Evolutionary conservation across 2,329 filamentous ascomycete genomes (phyloP).

Genomic region (Verticillium longisporum): DNA sequence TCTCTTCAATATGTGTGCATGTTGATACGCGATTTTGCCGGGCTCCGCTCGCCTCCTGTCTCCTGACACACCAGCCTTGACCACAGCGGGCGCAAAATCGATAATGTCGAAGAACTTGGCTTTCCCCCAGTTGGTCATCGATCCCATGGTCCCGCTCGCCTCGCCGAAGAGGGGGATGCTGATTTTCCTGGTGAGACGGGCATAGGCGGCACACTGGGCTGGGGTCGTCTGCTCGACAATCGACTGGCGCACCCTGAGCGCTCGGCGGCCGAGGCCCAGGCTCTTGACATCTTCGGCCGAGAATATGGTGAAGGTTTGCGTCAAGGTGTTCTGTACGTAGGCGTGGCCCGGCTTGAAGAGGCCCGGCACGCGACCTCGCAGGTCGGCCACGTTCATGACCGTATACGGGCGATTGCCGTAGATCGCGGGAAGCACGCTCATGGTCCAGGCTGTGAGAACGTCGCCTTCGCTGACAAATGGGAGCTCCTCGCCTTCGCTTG

Average conservation of each 20-base stretch:
- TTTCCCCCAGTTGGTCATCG: conserved; percentile 30
- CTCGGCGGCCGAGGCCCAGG: conserved; percentile 19
- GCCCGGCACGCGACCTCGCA: conserved; percentile 16
- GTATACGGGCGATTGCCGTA: conserved; percentile 14
- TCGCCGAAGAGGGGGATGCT: conserved; percentile 22
- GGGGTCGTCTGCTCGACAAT: conserved; percentile 26
- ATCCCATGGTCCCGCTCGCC: conserved; percentile 22
- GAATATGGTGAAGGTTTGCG: conserved; percentile 14
- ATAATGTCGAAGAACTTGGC: conserved; percentile 23
- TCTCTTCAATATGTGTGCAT: conserved; percentile 4
- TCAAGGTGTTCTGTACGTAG: conserved; percentile 18
- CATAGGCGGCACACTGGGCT: conserved; percentile 21
- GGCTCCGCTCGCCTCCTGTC: conserved; percentile 8
- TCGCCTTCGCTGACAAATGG: conserved; percentile 40
- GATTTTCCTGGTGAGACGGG: conserved; percentile 11
- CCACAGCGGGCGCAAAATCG: conserved; percentile 27
- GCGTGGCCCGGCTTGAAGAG: conserved; percentile 10
- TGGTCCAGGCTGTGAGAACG: conserved; percentile 33
- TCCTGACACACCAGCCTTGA: conserved; percentile 6
- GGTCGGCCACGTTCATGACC: conserved; percentile 17
- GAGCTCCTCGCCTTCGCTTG: conserved; percentile 7
- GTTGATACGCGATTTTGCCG: conserved; percentile 14
- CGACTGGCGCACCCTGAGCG: conserved; percentile 21
- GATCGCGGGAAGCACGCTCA: conserved; percentile 13
- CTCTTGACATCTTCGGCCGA: conserved; percentile 14